Evolutionary conservation across 1,284 basidiomycete genomes (phyloP).

Genomic region (Ceratobasidium sp.): DNA sequence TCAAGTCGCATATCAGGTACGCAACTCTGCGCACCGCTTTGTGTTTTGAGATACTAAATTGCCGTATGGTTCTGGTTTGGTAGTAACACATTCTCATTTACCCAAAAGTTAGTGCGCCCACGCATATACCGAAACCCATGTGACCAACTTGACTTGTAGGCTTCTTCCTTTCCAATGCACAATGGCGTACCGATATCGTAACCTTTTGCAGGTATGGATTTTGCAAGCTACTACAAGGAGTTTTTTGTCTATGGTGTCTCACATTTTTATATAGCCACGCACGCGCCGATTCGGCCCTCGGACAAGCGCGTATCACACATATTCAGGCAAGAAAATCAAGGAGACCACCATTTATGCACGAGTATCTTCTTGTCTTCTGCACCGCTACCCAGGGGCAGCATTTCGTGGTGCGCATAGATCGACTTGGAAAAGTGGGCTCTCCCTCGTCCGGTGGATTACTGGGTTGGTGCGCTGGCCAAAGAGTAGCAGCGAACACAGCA

Average conservation of each 20-base stretch:
- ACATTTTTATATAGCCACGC: background rate
- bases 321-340: slow-evolving; percentile 29
- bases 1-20: background rate
- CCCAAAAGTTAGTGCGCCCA: no score
- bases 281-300: background rate
- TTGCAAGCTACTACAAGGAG: background rate
- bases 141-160: no score
- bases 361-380: slow-evolving; percentile 27
- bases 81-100: no score
- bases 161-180: slow-evolving; percentile 1
- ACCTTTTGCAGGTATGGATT: slow-evolving; percentile 36
- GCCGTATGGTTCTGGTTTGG: no score
- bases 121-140: no score
- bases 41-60: no score
- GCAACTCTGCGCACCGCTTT: background rate
- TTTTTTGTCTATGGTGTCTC: no score
- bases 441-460: background rate
- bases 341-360: slow-evolving; percentile 27
- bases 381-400: background rate
- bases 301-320: slow-evolving; percentile 25
- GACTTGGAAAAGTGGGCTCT: slow-evolving; percentile 15
- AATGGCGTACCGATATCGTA: slow-evolving; percentile 24
- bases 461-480: background rate
- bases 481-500: background rate
- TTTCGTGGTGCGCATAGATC: slow-evolving; percentile 26